Conservation (phyloP, 1,284 basidiomycete genomes). For the Trichosporon sp. region DNA sequence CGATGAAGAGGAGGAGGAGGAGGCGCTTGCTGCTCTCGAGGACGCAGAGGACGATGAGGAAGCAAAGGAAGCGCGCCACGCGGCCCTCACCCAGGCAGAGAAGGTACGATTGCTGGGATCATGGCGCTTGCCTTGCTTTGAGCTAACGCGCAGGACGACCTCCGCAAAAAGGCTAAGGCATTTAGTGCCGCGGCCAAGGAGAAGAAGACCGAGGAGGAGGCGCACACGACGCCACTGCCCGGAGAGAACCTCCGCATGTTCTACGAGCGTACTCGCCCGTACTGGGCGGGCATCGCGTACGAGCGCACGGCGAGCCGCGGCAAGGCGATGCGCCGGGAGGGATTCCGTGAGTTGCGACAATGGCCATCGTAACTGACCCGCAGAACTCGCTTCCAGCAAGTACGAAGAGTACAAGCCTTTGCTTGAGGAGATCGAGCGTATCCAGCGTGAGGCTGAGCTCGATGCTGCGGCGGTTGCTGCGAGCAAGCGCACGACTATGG, state of each 20-base stretch:
- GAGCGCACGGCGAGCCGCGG: slow-evolving; percentile 66
- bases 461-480: slow-evolving; percentile 76
- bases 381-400: slow-evolving; percentile 30
- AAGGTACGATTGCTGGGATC: slow-evolving; percentile 27
- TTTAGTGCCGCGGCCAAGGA: slow-evolving; percentile 78
- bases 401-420: slow-evolving; percentile 72
- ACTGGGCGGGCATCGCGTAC: slow-evolving; percentile 78
- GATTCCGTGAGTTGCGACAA: slow-evolving; percentile 68
- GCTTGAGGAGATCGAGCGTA: slow-evolving; percentile 77
- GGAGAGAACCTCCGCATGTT: slow-evolving; percentile 86
- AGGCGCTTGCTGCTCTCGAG: slow-evolving; percentile 42
- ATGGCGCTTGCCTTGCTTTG: not conserved
- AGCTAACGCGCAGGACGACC: slow-evolving; percentile 57
- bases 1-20: slow-evolving; percentile 47
- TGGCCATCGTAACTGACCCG: slow-evolving; percentile 6
- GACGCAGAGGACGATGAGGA: slow-evolving; percentile 45
- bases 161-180: slow-evolving; percentile 66
- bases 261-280: slow-evolving; percentile 75
- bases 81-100: slow-evolving; percentile 38
- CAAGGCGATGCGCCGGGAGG: slow-evolving; percentile 76
- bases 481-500: slow-evolving; percentile 34
- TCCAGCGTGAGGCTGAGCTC: slow-evolving; percentile 79
- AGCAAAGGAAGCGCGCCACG: slow-evolving; percentile 35
- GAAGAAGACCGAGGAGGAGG: slow-evolving; percentile 69
- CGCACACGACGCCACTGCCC: slow-evolving; percentile 77